Percentiles rank a stretch among this genome's conserved stretches.
These are phyloP conservation scores for Rhodosporidiobolus odoratus DNA, from an alignment of 768 basidiomycete species.

Conservation along the genomic window DNA sequence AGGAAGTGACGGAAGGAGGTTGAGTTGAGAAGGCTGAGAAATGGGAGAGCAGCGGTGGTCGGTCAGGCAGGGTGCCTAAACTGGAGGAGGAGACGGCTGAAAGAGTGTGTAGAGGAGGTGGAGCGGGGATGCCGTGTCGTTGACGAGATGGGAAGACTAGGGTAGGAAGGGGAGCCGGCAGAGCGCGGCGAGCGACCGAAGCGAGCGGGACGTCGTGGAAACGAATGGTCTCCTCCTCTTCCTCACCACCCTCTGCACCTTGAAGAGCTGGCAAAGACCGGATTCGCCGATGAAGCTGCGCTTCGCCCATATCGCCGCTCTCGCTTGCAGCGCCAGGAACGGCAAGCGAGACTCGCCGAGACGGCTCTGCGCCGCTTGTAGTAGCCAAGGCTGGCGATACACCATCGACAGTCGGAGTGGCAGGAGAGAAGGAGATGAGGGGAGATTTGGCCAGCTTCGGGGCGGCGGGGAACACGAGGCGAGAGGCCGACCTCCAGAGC, in stretches of 20 bases:
- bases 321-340: background rate
- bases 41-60: slow-evolving; percentile 10
- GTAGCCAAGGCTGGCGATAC: background rate
- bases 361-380: background rate
- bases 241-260: background rate
- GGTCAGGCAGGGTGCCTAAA: background rate
- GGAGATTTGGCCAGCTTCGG: slow-evolving; percentile 1
- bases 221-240: background rate
- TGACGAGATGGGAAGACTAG: background rate
- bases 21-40: slow-evolving; percentile 19
- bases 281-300: slow-evolving; percentile 16
- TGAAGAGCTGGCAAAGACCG: slow-evolving; percentile 6
- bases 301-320: slow-evolving; percentile 8
- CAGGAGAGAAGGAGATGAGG: slow-evolving; percentile 18
- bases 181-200: background rate
- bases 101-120: background rate
- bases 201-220: background rate
- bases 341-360: background rate
- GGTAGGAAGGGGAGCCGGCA: background rate
- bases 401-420: background rate
- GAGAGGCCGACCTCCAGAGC: too few relatives aligned
- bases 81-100: too few relatives aligned
- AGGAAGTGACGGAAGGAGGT: background rate
- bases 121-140: background rate
- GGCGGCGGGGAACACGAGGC: background rate